Evolutionary conservation across 139 green algal genomes (phyloP), one percentile per base, ranked within the genome.

Genomic region (Trebouxia sp.): DNA sequence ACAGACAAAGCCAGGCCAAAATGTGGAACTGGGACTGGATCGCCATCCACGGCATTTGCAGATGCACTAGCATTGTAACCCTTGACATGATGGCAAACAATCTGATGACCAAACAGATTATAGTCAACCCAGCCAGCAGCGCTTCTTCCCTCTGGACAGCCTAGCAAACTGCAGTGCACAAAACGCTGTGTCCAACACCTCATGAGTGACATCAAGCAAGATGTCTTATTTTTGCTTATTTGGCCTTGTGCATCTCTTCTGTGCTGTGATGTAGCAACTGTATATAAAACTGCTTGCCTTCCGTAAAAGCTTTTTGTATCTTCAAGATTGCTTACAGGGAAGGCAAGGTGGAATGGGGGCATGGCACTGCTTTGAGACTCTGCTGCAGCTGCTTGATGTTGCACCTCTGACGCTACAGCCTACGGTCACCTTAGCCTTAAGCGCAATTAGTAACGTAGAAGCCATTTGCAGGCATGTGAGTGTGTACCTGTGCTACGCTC

Each of bases 21-120:
- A 85, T 96, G 93, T 0, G 94, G 94, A 32, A 98, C 93, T 0
- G 94, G 94, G 41, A 98, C 94, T 0, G 93, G 74, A 78, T 97
- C 93, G 0, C 92, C 92, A 53, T 97, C 92, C 11, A 95, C 91
- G 38, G 58, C 65, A 47, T 82, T 88, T 53, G 83, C 77, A 30
- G 37, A 81, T 65, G 48, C 39, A 10, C 24, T 56, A 0, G 88
- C 92, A 39, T 85, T 81, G 85, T 96, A 96, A 26, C 88, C 90
- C 12, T 82, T 55, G 6, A 97, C 88, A 0, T 92, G 70, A 83
- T 97, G 93, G 20, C 83, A 88, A 12, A 97, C 93, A 20, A 95
- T 81, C 85, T 95, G 92, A 75, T 95, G 91, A 0, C 92, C 93
- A 65, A 86, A 97, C 2, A 97, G 42, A 81, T 90, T 93, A 79